These are phyloP conservation scores for Silene uniflora DNA, from an alignment of 148 eudicot genomes.

Conservation along the genomic window DNA sequence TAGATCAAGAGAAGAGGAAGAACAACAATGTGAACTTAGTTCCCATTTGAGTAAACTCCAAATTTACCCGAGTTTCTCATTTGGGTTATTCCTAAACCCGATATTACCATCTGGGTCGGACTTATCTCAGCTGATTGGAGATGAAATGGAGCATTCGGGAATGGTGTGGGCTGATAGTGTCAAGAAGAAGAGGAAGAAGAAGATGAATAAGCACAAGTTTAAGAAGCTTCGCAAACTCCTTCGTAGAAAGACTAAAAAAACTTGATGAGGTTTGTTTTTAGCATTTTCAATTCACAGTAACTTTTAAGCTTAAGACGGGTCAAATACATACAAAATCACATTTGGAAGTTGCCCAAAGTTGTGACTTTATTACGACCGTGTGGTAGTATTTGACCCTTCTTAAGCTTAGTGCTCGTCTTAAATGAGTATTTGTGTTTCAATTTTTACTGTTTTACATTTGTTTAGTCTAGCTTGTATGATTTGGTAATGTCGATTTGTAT, in stretches of 20 bases:
- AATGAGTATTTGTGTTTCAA: too few relatives aligned
- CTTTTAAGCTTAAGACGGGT: too few relatives aligned
- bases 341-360: too few relatives aligned
- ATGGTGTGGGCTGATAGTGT: conserved; percentile 62
- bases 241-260: conserved; percentile 40
- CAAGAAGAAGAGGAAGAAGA: conserved; percentile 62
- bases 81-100: conserved; percentile 39
- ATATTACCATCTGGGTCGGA: conserved; percentile 24
- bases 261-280: conserved; percentile 24
- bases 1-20: neutral
- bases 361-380: too few relatives aligned
- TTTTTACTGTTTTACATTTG: too few relatives aligned
- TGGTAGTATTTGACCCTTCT: too few relatives aligned
- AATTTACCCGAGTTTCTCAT: conserved; percentile 46
- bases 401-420: too few relatives aligned
- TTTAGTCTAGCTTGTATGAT: too few relatives aligned
- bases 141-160: conserved; percentile 23
- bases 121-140: conserved; percentile 12
- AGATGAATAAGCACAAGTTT: conserved; percentile 60
- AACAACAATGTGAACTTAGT: neutral
- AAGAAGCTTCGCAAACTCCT: conserved; percentile 49
- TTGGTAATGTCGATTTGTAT: too few relatives aligned
- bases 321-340: too few relatives aligned
- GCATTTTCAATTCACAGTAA: too few relatives aligned
- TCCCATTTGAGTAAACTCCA: conserved; percentile 17